phyloP scores from a whole-genome alignment of 1,139 yeast genomes.

The Hyphopichia buzzinii region DNA sequence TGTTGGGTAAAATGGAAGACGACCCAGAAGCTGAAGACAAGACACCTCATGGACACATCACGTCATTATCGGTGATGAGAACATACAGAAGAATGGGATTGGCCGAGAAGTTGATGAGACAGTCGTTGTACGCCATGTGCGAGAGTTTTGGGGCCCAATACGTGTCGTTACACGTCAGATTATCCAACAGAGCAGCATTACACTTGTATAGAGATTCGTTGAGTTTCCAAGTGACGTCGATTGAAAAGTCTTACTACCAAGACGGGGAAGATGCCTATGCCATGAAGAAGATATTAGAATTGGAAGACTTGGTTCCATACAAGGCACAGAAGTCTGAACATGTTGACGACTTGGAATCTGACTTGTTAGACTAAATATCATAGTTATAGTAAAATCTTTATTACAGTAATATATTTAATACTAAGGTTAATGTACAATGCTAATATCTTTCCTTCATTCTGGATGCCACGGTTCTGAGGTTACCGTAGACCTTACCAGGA shows the following conservation, averaged over 20 bases:
- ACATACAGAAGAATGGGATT: constrained; percentile 93
- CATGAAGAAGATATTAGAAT: constrained; percentile 67
- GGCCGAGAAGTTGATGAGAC: constrained; percentile 92
- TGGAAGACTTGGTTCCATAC: constrained; percentile 62
- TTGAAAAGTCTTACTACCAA: constrained; percentile 87
- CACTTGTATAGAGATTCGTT: constrained; percentile 88
- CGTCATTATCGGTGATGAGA: constrained; percentile 92
- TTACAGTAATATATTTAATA: not conserved
- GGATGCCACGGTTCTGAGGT: constrained; percentile 93
- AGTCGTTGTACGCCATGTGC: constrained; percentile 71
- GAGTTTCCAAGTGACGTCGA: constrained; percentile 72
- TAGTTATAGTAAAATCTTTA: constrained; percentile 10
- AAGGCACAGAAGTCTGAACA: constrained; percentile 44
- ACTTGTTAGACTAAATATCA: constrained; percentile 34
- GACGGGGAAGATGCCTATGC: constrained; percentile 99
- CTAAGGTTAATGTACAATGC: constrained; percentile 6
- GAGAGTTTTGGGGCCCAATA: constrained; percentile 82
- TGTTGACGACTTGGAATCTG: constrained; percentile 52
- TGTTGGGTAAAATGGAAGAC: constrained; percentile 94
- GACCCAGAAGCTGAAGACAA: constrained; percentile 73
- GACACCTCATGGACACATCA: constrained; percentile 90
- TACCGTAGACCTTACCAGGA: constrained; percentile 97
- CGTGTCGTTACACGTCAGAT: constrained; percentile 91
- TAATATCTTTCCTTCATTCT: constrained; percentile 95
- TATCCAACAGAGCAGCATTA: constrained; percentile 90